These are phyloP conservation scores for Mycena galopus DNA, from an alignment of 768 basidiomycete species.

Conservation along the genomic window DNA sequence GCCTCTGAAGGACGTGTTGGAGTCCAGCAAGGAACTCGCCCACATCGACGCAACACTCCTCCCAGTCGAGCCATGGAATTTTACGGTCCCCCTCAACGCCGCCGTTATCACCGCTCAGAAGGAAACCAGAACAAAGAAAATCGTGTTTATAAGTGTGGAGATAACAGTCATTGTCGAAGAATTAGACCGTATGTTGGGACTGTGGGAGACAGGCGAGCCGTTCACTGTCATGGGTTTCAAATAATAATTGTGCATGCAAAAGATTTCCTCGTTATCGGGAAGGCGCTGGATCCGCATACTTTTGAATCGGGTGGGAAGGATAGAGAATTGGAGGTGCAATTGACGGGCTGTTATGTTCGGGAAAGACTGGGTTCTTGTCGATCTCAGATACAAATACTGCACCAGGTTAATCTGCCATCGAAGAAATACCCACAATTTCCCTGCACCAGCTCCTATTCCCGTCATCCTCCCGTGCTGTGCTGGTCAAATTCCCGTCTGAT, in stretches of 20 bases:
- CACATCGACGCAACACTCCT: constrained; percentile 20
- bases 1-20: constrained; percentile 6
- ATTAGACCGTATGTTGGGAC: constrained; percentile 24
- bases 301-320: constrained; percentile 17
- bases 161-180: constrained; percentile 25
- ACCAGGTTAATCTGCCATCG: constrained; percentile 26
- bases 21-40: constrained; percentile 23
- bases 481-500: constrained; percentile 24
- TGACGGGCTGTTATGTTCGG: constrained; percentile 17
- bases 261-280: constrained; percentile 25
- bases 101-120: constrained; percentile 23
- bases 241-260: constrained; percentile 15
- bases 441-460: constrained; percentile 26
- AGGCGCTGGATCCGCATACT: constrained; percentile 19
- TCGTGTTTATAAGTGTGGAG: constrained; percentile 24
- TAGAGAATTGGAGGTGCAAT: constrained; percentile 18
- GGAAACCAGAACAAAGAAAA: constrained; percentile 11
- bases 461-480: constrained; percentile 21
- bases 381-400: constrained; percentile 26
- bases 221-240: constrained; percentile 17
- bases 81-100: constrained; percentile 26
- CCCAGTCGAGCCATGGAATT: constrained; percentile 27
- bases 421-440: constrained; percentile 28
- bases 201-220: constrained; percentile 22
- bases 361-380: constrained; percentile 24